Percentiles rank a stretch among this genome's conserved stretches.
Evolutionary conservation across 805 yeast genomes (phyloP).

Genomic region (Saccharomycopsis olivae): DNA sequence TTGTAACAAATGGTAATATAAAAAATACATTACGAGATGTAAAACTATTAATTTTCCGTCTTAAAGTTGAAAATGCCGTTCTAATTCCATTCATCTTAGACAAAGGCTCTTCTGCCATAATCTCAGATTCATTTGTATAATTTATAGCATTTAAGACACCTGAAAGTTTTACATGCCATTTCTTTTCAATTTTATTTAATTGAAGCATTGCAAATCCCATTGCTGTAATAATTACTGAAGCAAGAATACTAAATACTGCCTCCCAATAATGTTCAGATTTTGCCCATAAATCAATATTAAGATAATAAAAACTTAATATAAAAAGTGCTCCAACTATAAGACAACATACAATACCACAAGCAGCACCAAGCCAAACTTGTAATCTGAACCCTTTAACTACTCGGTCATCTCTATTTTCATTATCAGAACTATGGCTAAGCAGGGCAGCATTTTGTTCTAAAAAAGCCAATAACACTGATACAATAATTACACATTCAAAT

Average conservation of each 20-base stretch:
- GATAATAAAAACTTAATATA: conserved; percentile 54
- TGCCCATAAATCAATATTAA: conserved; percentile 83
- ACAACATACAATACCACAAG: conserved; percentile 59
- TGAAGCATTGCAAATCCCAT: conserved; percentile 81
- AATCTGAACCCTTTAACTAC: conserved; percentile 23
- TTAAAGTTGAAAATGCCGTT: conserved; percentile 20
- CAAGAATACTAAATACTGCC: conserved; percentile 66
- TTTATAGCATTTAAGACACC: neutral
- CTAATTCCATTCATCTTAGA: conserved; percentile 38
- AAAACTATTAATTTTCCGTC: conserved; percentile 26
- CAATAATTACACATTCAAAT: conserved; percentile 82
- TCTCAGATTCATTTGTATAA: neutral
- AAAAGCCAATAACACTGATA: conserved; percentile 86
- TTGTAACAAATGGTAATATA: conserved; percentile 72
- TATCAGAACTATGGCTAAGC: neutral
- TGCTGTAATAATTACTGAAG: conserved; percentile 66
- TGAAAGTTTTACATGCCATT: conserved; percentile 52
- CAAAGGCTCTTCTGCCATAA: neutral
- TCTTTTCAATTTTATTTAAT: conserved; percentile 69
- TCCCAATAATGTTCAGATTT: conserved; percentile 85
- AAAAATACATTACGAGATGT: conserved; percentile 58
- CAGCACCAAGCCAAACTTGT: conserved; percentile 80
- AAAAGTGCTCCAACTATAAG: conserved; percentile 62
- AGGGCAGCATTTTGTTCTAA: conserved; percentile 48
- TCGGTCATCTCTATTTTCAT: neutral